Conservation (phyloP, 78 protist genomes). For the Dictyostelium intermedium region DNA sequence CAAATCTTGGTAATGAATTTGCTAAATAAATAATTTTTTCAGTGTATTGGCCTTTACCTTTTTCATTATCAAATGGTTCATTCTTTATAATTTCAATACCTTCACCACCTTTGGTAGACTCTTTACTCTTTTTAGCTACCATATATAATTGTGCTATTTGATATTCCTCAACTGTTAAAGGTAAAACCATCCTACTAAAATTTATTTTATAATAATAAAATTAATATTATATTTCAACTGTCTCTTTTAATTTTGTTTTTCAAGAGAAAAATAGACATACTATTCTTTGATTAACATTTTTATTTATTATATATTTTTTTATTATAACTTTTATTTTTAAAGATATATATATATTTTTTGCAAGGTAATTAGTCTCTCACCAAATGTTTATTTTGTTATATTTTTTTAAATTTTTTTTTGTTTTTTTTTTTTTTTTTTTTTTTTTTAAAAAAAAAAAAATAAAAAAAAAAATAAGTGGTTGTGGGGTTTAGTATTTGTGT, state of each 20-base stretch:
- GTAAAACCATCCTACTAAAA: slow-evolving; percentile 24
- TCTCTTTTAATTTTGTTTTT: too few relatives aligned
- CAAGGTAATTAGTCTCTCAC: too few relatives aligned
- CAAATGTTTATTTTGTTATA: too few relatives aligned
- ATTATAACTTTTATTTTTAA: background rate
- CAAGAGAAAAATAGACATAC: background rate
- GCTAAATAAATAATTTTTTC: slow-evolving; percentile 61
- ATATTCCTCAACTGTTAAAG: slow-evolving; percentile 44
- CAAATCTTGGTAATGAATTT: slow-evolving; percentile 16
- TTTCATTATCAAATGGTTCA: slow-evolving; percentile 73
- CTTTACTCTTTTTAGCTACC: slow-evolving; percentile 72
- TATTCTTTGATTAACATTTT: slow-evolving; percentile 41
- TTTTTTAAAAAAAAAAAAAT: too few relatives aligned
- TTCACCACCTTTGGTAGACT: slow-evolving; percentile 51
- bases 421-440: too few relatives aligned
- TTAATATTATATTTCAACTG: too few relatives aligned
- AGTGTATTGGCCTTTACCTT: slow-evolving; percentile 77
- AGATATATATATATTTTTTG: too few relatives aligned
- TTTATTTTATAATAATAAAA: background rate
- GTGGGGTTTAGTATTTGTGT: background rate
- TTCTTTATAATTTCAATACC: slow-evolving; percentile 67
- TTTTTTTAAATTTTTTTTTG: too few relatives aligned
- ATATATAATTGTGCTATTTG: slow-evolving; percentile 64
- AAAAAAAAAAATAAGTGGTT: too few relatives aligned
- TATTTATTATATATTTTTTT: too few relatives aligned